Conservation (phyloP, 768 basidiomycete genomes). For the Kwoniella mangroviensis region DNA sequence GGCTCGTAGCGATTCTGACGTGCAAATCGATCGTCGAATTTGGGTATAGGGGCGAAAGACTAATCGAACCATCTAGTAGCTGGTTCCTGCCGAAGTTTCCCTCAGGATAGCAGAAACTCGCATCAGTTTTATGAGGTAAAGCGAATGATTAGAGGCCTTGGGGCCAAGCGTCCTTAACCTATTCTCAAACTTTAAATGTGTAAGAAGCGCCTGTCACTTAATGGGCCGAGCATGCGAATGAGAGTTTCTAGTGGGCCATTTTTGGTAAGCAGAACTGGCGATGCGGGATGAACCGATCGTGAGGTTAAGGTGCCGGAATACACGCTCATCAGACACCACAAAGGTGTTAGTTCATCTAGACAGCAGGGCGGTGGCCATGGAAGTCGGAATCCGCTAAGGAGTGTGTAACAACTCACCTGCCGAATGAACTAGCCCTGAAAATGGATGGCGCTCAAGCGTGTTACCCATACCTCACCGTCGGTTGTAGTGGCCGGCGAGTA, state of each 20-base stretch:
- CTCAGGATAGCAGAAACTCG: constrained; percentile 72
- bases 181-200: constrained; percentile 75
- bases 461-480: no score
- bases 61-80: constrained; percentile 92
- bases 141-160: constrained; percentile 90
- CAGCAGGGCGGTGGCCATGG: constrained; percentile 60
- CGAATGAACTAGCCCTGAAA: no score
- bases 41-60: constrained; percentile 94
- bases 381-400: constrained; percentile 54
- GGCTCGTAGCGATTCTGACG: constrained; percentile 94
- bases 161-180: constrained; percentile 87
- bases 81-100: constrained; percentile 74
- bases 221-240: no score
- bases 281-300: constrained; percentile 72
- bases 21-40: constrained; percentile 95
- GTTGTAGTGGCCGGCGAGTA: no score
- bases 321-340: constrained; percentile 69
- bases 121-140: constrained; percentile 65
- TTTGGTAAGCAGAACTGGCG: constrained; percentile 30
- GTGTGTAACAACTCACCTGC: no score
- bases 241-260: constrained; percentile 68
- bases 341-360: constrained; percentile 26
- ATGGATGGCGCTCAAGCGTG: no score
- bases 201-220: constrained; percentile 64
- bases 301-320: constrained; percentile 70